Evolutionary conservation across 2,329 filamentous ascomycete species (phyloP).

Genomic region (Waltergamsia citrina): DNA sequence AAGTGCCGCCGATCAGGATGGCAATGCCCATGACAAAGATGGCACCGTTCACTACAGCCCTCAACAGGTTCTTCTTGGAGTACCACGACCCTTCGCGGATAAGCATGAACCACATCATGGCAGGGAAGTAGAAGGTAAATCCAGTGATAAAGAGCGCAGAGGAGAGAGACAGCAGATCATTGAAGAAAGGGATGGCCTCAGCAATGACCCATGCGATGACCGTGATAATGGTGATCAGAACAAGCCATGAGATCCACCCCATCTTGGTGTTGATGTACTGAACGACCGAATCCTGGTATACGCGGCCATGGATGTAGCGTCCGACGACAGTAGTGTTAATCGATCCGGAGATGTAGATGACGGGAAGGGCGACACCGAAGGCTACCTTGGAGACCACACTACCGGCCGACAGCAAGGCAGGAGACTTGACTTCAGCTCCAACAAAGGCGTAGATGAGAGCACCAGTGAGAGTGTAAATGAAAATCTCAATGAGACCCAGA

Average conservation of each 20-base stretch:
- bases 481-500: slow-evolving; percentile 51
- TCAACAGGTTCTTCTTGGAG: slow-evolving; percentile 17
- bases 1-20: slow-evolving; percentile 21
- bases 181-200: slow-evolving; percentile 65
- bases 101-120: slow-evolving; percentile 33
- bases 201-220: slow-evolving; percentile 61
- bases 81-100: slow-evolving; percentile 19
- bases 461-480: slow-evolving; percentile 58
- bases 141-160: slow-evolving; percentile 40
- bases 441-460: slow-evolving; percentile 62
- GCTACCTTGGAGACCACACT: slow-evolving; percentile 52
- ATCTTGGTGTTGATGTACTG: slow-evolving; percentile 37
- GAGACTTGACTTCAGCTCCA: slow-evolving; percentile 52
- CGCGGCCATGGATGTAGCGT: slow-evolving; percentile 34
- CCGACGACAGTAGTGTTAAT: slow-evolving; percentile 48
- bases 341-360: slow-evolving; percentile 65
- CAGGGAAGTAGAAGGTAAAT: slow-evolving; percentile 31
- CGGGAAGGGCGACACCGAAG: slow-evolving; percentile 61
- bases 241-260: slow-evolving; percentile 47
- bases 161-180: slow-evolving; percentile 49
- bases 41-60: slow-evolving; percentile 13
- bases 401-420: slow-evolving; percentile 58
- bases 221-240: slow-evolving; percentile 48
- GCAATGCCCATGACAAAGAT: slow-evolving; percentile 20
- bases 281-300: slow-evolving; percentile 31